Evolutionary conservation across 108 stramenopile genomes (phyloP), one percentile per base, ranked within the genome.

Genomic region (Mediolabrus comicus): DNA sequence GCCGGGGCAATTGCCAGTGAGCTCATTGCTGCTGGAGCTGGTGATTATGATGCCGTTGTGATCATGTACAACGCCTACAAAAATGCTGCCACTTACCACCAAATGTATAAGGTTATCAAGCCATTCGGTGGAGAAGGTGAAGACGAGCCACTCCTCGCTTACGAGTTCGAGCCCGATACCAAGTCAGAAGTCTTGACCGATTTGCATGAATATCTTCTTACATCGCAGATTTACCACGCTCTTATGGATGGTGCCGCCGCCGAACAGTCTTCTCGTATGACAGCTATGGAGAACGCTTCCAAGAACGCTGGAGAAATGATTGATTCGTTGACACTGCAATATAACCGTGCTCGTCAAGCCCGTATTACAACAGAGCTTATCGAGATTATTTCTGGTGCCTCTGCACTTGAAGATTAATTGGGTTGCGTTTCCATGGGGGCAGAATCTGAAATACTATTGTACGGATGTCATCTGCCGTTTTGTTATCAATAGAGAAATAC

Each of bases 301-400:
- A 97, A 98, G 95, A 99, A 99, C 72, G 98, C 97, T 25, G 86
- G 86, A 24, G 98, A 98, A 69, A 87, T 99, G 96, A 97, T 98
- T 81, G 97, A 97, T 71, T 81, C 85, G 26, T 96, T 99, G 80
- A 98, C 97, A 24, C 90, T 99, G 59, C 80, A 82, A 75, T 99
- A 98, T 90, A 99, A 99, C 82, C 95, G 98, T 82, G 99, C 98
- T 51, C 96, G 99, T 83, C 99, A 99, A 93, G 94, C 98, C 64
- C 90, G 98, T 74, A 99, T 99, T 88, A 99, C 98, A 67, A 99
- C 99, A 32, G 99, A 99, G 92, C 99, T 99, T 69, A 99, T 99
- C 74, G 99, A 99, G 86, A 99, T 99, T 92, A 98, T 99, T 81
- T 99, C 98, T 38, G 99, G 99, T 74, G 99, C 99, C 33, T 95